Base-by-base conservation (phyloP, 495 filamentous ascomycete species). In the Durotheca rogersii region DNA sequence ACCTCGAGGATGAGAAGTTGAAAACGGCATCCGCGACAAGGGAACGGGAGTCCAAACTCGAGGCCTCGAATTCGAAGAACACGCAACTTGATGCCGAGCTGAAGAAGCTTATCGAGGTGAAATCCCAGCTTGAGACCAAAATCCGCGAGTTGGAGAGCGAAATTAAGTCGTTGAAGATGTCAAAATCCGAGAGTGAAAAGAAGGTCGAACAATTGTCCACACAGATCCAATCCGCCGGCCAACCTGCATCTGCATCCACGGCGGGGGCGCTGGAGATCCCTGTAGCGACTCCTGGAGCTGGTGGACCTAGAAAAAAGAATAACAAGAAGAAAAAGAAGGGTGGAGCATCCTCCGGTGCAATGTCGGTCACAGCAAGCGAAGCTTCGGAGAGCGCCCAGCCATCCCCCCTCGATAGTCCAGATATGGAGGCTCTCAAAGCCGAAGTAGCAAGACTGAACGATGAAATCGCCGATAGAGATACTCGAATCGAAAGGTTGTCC, bases 251-350 rank as follows among this genome's bases (percentile, higher is more conserved):
- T 6, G 29, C 60, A 10, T 16, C 47, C 11, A 36, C 45, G n/a
- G 20, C 58, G 1, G 36, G 49, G 0, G 32, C 53, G 0, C 20
- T 55, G 15, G 33, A 44, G 10, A 45, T 53, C 18, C 43, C 65
- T 7, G 25, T 50, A 17, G 32, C 61, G 19, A 47, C 61, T 7
- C 34, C 70, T 15, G 34, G 61, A 7, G 16, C 62, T 0, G 54
- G 59, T n/a, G 68, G 62, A 4, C 67, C 68, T 14, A 89, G 85
- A 66, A 93, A 90, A 73, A 95, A 88, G 62, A 93, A 87, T 37
- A 88, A 84, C 41, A 93, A 92, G 66, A 95, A 92, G 76, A 95
- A 93, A 78, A 95, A 89, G 76, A 83, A 81, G 30, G 81, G 76
- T 11, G 83, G 80, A 40, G 73, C 67, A 35, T 39, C 72, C 3